Conservation (phyloP, 345 rosid species). For the Salix koriyanagi region DNA sequence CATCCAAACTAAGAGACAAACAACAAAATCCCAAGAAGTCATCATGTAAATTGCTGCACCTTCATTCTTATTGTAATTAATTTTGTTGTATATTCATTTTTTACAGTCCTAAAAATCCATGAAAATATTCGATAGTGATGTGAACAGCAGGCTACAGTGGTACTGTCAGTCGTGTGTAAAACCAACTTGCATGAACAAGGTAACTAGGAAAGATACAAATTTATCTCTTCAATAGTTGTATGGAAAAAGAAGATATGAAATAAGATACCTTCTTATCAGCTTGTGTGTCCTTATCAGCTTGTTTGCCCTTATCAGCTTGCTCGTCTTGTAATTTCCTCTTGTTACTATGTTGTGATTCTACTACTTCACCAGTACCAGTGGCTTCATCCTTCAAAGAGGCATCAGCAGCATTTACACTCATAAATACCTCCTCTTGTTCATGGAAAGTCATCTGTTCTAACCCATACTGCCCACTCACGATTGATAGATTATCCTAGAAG, state of each 20-base stretch:
- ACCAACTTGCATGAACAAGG: slow-evolving; percentile 2
- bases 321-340: slow-evolving; percentile 53
- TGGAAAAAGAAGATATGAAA: background rate
- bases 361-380: slow-evolving; percentile 33
- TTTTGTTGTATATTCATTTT: background rate
- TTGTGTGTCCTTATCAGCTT: background rate
- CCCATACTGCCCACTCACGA: slow-evolving; percentile 41
- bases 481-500: slow-evolving; percentile 40
- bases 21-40: background rate
- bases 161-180: background rate
- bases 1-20: background rate
- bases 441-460: slow-evolving; percentile 82
- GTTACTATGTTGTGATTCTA: slow-evolving; percentile 39
- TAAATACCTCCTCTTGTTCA: slow-evolving; percentile 74
- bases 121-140: background rate
- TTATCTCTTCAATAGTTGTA: background rate
- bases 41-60: background rate
- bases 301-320: background rate
- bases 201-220: background rate
- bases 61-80: background rate
- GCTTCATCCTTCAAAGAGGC: slow-evolving; percentile 37
- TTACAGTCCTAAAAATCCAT: background rate
- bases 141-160: background rate
- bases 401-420: slow-evolving; percentile 32
- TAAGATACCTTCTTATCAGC: slow-evolving; percentile 60